Evolutionary conservation across 2,329 filamentous ascomycete species (phyloP), one percentile per base, ranked within the genome.

Genomic region (Metarhizium rileyi): DNA sequence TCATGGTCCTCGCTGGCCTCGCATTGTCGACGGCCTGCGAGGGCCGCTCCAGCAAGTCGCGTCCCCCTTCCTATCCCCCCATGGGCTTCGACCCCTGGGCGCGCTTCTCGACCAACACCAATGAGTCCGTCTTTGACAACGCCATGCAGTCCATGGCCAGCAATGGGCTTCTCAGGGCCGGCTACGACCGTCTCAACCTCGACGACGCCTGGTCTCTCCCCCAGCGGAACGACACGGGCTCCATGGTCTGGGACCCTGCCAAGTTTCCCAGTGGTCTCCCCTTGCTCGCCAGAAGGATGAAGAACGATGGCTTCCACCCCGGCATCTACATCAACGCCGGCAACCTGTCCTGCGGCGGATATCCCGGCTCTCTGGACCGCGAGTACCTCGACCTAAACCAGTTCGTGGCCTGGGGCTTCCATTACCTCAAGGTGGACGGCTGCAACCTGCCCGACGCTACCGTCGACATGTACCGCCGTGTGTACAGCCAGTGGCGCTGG

Each of bases 11-110:
- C 18, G 36, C 26, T 3, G 36, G 44, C 42, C 44, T 50, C 16
- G 30, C 47, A 3, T 30, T 27, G 26, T 22, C n/a, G n/a, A n/a
- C n/a, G n/a, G n/a, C n/a, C n/a, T n/a, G n/a, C n/a, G n/a, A n/a
- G n/a, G n/a, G n/a, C n/a, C n/a, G n/a, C n/a, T n/a, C n/a, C n/a
- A n/a, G n/a, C n/a, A n/a, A n/a, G n/a, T n/a, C n/a, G n/a, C 9
- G 20, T 45, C 18, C 35, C 33, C 4, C 35, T 4, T 47, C 12
- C 50, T 46, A 55, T 1, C 71, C 73, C 1, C 72, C 73, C 9
- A 76, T 76, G 73, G 73, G 71, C 23, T 77, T 73, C 64, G 75
- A 75, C 57, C 72, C 72, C 54, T 77, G 74, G 73, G 63, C 72
- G 1, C 69, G 70, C 33, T 72, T 72, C 57, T 63, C 65, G 61